Evolutionary conservation across 768 basidiomycete genomes (phyloP).

Genomic region (Kwoniella sp.): DNA sequence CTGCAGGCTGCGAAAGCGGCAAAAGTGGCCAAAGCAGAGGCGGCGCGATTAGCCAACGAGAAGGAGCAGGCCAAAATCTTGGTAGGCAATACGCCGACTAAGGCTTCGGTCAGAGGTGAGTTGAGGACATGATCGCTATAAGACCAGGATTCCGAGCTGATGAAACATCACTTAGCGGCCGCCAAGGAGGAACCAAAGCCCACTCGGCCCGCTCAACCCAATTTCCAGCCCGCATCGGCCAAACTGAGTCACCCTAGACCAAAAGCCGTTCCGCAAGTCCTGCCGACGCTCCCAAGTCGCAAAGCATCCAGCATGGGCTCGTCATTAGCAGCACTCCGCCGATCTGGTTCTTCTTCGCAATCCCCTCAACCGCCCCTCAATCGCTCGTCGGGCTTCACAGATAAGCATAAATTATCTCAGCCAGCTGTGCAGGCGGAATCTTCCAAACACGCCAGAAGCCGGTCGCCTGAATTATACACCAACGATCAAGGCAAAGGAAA

Average conservation of each 20-base stretch:
- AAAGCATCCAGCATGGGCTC: constrained; percentile 22
- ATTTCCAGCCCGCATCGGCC: constrained; percentile 3
- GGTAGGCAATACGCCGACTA: constrained; percentile 45
- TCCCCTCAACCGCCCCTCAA: background rate
- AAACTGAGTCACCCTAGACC: background rate
- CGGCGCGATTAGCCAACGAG: constrained; percentile 15
- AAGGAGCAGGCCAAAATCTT: constrained; percentile 43
- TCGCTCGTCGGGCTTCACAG: constrained; percentile 10
- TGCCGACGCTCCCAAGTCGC: constrained; percentile 18
- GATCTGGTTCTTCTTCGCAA: constrained; percentile 3
- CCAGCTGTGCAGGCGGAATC: background rate
- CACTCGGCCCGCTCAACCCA: constrained; percentile 28
- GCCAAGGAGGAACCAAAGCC: constrained; percentile 8
- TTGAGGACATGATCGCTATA: background rate
- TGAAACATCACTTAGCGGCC: background rate
- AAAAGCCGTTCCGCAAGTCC: constrained; percentile 8
- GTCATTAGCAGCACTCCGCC: constrained; percentile 24
- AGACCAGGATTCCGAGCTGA: background rate
- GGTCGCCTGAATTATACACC: constrained; percentile 6
- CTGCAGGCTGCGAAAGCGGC: constrained; percentile 27
- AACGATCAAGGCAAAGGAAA: constrained; percentile 13
- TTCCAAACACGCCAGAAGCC: background rate
- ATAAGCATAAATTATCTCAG: background rate
- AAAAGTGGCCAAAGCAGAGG: constrained; percentile 22
- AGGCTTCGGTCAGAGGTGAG: constrained; percentile 34